Evolutionary conservation across 768 basidiomycete species (phyloP).

Genomic region (Phylloporus arenicola): DNA sequence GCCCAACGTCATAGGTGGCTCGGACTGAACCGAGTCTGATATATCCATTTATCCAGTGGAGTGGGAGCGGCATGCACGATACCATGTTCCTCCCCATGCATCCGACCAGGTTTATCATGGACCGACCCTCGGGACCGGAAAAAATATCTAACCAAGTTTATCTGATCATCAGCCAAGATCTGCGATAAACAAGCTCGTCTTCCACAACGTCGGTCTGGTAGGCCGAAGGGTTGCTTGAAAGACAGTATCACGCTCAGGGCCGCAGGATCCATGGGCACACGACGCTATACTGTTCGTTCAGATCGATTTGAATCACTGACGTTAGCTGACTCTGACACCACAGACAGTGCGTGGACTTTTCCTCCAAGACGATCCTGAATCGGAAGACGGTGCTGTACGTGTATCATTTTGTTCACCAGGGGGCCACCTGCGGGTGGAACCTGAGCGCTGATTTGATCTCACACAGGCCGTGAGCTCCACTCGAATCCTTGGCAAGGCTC

Average conservation of each 20-base stretch:
- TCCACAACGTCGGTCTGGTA: background rate
- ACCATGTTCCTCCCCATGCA: no score
- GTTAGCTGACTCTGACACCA: background rate
- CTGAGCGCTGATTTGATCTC: slow-evolving; percentile 1
- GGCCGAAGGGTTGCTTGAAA: background rate
- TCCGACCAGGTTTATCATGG: background rate
- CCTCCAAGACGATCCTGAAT: slow-evolving; percentile 19
- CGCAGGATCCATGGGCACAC: background rate
- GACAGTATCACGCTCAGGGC: background rate
- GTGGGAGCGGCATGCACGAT: background rate
- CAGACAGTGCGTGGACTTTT: slow-evolving; percentile 16
- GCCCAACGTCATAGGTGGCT: background rate
- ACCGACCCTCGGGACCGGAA: background rate
- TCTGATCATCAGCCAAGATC: background rate
- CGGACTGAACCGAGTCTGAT: background rate
- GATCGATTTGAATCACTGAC: no score
- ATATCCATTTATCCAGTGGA: background rate
- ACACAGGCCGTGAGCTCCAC: slow-evolving; percentile 15
- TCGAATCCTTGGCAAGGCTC: background rate
- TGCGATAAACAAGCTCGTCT: background rate
- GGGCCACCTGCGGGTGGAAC: background rate
- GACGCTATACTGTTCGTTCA: background rate
- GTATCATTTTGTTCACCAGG: no score
- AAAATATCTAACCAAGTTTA: background rate
- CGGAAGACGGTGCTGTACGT: slow-evolving; percentile 10